Evolutionary conservation across 129 eudicot genomes (phyloP), one percentile per base, ranked within the genome.

Genomic region (Lonicera japonica): DNA sequence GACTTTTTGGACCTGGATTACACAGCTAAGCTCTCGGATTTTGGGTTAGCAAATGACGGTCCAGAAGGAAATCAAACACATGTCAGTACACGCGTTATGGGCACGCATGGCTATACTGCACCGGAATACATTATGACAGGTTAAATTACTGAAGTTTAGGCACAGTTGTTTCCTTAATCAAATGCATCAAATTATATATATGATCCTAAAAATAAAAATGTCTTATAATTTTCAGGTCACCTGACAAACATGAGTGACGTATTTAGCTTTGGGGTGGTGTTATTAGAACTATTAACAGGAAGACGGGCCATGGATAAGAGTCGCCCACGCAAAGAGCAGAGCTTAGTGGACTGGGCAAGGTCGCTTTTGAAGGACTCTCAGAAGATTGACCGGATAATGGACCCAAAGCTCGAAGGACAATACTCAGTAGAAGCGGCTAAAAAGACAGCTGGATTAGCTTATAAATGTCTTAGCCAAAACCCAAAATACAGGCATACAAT

Each of bases 11-110:
- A 46, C 19, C 21, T 74, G 81, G 81, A 80, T 39, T 80, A 75
- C 54, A 67, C 69, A 23, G 74, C 85, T 16, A 80, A 79, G 63
- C 79, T 83, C 1, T 79, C 85, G 2, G 82, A 75, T 56, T 83
- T 79, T 47, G 79, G 80, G 48, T 70, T 83, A 15, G 83, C 85
- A n/a, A 79, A 66, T 64, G 76, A 56, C 17, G 83, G 79, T 5
- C 86, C 83, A 0, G 75, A 69, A 34, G 79, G 77, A 14, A 80
- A 71, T 6, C 67, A 75, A 21, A 58, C 82, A 19, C 83, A 76
- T 50, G 82, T 79, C 14, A 60, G 86, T 0, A 83, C 86, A 23
- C 75, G 77, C 51, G 79, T 82, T 17, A 75, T 82, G 77, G 85
- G 89, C 64, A 82, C 89, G 14, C 79, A 68, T 16, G 89, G 75